Conservation (phyloP, 2,329 filamentous ascomycete genomes). For the Ophiostoma himal-ulmi region DNA sequence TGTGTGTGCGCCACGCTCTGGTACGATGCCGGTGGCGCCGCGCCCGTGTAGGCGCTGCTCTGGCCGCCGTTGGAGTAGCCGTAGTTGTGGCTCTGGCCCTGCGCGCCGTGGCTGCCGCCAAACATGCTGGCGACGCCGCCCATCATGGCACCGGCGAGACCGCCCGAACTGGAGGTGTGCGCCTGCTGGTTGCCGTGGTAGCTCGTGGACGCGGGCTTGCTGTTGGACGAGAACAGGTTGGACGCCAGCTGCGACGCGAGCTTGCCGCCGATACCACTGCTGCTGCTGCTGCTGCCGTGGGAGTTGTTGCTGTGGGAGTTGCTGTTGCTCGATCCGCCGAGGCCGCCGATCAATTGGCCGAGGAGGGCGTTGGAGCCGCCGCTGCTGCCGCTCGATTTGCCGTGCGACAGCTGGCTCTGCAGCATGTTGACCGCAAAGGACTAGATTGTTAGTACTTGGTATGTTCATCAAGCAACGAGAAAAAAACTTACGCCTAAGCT, state of each 20-base stretch:
- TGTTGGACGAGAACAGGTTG: slow-evolving; percentile 46
- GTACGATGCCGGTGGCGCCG: slow-evolving; percentile 58
- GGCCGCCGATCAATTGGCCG: slow-evolving; percentile 44
- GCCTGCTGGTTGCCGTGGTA: slow-evolving; percentile 45
- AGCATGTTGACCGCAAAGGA: slow-evolving; percentile 57
- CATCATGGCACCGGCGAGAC: slow-evolving; percentile 49
- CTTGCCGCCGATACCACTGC: slow-evolving; percentile 44
- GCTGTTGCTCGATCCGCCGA: slow-evolving; percentile 30
- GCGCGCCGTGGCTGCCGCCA: slow-evolving; percentile 39
- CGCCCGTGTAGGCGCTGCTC: slow-evolving; percentile 54
- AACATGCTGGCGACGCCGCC: slow-evolving; percentile 50
- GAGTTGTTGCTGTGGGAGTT: slow-evolving; percentile 27
- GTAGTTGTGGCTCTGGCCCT: slow-evolving; percentile 51
- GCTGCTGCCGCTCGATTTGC: slow-evolving; percentile 30
- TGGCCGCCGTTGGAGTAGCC: slow-evolving; percentile 56
- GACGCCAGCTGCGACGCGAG: slow-evolving; percentile 53
- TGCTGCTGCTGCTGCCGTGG: slow-evolving; percentile 21
- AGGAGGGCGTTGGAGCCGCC: slow-evolving; percentile 41
- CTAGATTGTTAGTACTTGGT: slow-evolving; percentile 33
- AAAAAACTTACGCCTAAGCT: slow-evolving; percentile 54
- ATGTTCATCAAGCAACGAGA: neutral
- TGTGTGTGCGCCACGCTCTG: slow-evolving; percentile 37
- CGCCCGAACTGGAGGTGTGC: slow-evolving; percentile 39
- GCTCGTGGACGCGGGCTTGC: slow-evolving; percentile 45
- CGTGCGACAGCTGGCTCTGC: slow-evolving; percentile 40